These are phyloP conservation scores for Sapria himalayana DNA, from an alignment of 345 rosid genomes.

Conservation along the genomic window DNA sequence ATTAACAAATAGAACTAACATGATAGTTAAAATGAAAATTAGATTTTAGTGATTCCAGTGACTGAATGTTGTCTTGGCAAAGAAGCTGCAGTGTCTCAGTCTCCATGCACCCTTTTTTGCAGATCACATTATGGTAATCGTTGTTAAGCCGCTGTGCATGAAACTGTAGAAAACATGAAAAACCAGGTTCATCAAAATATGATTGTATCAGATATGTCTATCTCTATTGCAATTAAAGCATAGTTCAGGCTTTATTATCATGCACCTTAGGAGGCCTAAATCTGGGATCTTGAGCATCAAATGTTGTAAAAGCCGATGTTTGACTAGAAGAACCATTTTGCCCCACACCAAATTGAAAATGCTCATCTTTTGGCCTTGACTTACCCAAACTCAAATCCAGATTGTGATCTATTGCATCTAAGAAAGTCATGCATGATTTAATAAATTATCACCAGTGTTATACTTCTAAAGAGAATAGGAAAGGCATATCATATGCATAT, in stretches of 20 bases:
- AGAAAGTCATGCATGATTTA: too few relatives aligned
- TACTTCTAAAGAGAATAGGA: too few relatives aligned
- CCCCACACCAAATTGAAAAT: slow-evolving; percentile 8
- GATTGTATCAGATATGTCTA: neutral
- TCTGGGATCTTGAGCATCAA: slow-evolving; percentile 15
- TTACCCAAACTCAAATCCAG: slow-evolving; percentile 79
- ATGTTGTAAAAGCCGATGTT: slow-evolving; percentile 9
- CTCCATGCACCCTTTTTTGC: slow-evolving; percentile 19
- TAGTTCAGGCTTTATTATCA: too few relatives aligned
- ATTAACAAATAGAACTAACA: neutral
- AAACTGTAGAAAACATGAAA: too few relatives aligned
- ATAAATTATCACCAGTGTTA: too few relatives aligned
- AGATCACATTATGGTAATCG: slow-evolving; percentile 6
- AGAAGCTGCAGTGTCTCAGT: slow-evolving; percentile 32
- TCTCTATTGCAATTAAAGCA: too few relatives aligned
- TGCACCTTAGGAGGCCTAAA: slow-evolving; percentile 32
- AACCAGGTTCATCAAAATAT: neutral
- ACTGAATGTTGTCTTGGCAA: slow-evolving; percentile 33
- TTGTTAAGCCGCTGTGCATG: slow-evolving; percentile 1
- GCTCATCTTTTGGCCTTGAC: slow-evolving; percentile 19
- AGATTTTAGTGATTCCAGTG: slow-evolving; percentile 16
- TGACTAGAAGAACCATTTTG: slow-evolving; percentile 13
- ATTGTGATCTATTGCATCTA: slow-evolving; percentile 27
- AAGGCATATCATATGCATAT: neutral
- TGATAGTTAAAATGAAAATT: slow-evolving; percentile 1